Evolutionary conservation across 805 yeast genomes (phyloP), one percentile per base, ranked within the genome.

Genomic region (Citeromyces matritensis): DNA sequence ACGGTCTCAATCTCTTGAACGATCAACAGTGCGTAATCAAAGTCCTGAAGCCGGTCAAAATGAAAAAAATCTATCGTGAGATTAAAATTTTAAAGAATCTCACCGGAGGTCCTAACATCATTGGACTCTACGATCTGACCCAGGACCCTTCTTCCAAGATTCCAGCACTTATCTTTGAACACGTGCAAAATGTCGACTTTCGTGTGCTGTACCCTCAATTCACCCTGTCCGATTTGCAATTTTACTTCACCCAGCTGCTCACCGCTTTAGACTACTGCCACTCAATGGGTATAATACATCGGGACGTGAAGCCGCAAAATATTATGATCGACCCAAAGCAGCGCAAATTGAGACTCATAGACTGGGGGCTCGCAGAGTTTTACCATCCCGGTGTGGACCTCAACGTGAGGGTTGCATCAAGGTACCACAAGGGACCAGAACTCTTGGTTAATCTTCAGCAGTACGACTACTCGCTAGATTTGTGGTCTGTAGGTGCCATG

Each of bases 341-440:
- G 29, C 67, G 65, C 41, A 57, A 60, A 26, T 57, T 85, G 45
- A 67, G 88, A 43, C 66, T 85, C 34, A 85, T 85, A 40, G 95
- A 85, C 57, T 85, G 95, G 95, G 95, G 95, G 10, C 58, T 85
- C 37, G 95, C 95, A 6, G 95, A 85, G 51, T 85, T 81, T 48
- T 85, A 85, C 53, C 95, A 85, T 48, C 77, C 80, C 3, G 91
- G 88, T 4, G 80, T 79, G 31, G 93, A 83, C 42, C 85, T 82
- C 56, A 85, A 85, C 46, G 94, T 83, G 14, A 66, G 95, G 38
- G 95, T 85, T 24, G 95, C 95, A 0, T 79, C 93, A 5, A 69
- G 95, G 37, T 84, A 82, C 54, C 84, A 78, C 56, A 85, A 85
- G 57, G 95, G 94, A 7, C 95, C 95, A 2, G 95, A 85, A 55